Evolutionary conservation across 2,329 filamentous ascomycete genomes (phyloP).

Genomic region (Talaromyces sp.): DNA sequence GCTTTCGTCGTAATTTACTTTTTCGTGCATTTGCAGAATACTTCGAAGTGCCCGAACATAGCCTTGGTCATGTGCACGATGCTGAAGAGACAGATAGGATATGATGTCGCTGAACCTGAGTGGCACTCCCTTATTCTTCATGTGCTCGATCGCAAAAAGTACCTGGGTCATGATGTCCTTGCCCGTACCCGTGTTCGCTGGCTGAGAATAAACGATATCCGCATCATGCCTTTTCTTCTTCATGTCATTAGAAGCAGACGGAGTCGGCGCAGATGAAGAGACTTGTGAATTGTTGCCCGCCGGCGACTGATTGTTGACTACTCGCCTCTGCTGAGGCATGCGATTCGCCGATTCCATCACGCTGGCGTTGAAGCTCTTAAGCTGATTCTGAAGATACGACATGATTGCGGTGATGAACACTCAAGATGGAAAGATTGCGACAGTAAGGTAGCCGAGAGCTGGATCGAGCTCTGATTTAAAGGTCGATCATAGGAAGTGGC

Average conservation of each 20-base stretch:
- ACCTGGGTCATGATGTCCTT: conserved; percentile 84
- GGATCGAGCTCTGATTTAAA: conserved; percentile 10
- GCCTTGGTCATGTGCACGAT: conserved; percentile 60
- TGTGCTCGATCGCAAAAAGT: conserved; percentile 80
- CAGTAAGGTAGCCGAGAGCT: conserved; percentile 5
- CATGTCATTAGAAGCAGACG: conserved; percentile 38
- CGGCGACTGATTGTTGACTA: conserved; percentile 55
- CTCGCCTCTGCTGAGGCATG: conserved; percentile 56
- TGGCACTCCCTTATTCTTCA: conserved; percentile 69
- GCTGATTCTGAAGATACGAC: conserved; percentile 69
- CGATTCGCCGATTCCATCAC: conserved; percentile 67
- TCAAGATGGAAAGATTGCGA: too few relatives aligned
- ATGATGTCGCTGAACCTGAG: conserved; percentile 76
- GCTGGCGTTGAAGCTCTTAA: conserved; percentile 63
- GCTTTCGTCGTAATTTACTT: conserved; percentile 60
- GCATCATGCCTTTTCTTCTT: conserved; percentile 64
- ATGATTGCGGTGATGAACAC: conserved; percentile 44
- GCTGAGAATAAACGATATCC: conserved; percentile 70
- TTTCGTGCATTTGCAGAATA: conserved; percentile 68
- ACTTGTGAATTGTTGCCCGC: conserved; percentile 64
- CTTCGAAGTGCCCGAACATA: conserved; percentile 66
- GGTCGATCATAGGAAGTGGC: conserved; percentile 7
- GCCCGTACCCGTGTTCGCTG: conserved; percentile 73
- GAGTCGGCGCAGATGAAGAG: conserved; percentile 38
- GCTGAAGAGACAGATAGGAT: conserved; percentile 73